Base-by-base conservation (phyloP, 2,329 filamentous ascomycete genomes). In the Curvularia eragrostidis region DNA sequence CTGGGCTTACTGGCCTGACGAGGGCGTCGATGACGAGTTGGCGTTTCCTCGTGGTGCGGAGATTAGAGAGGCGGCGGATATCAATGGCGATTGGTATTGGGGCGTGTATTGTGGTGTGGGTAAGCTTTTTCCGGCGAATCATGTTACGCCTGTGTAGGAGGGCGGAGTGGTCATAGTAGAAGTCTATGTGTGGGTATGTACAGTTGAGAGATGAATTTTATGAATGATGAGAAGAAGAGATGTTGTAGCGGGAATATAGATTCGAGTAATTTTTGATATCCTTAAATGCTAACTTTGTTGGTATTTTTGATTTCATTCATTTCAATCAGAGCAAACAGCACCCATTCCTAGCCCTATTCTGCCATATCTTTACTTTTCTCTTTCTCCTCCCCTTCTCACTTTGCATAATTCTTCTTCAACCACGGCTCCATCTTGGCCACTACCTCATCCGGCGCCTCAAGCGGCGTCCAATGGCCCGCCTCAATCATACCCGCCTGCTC, bases 61-160 rank as follows among this genome's bases (percentile, higher is more conserved):
- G 75, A 85, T 98, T 13, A 83, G 84, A 6, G 94, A 98, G 79
- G 87, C 90, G 36, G 89, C 94, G 73, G 90, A 95, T 75, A 87
- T 96, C 47, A 97, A 97, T 74, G 91, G 89, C 18, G 93, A 97
- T 74, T 98, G 93, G 93, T 93, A 85, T 70, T 90, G 89, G 79
- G 94, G 94, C 0, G 87, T 87, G 26, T 97, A 96, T 80, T 93
- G 92, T 78, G 93, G 92, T 0, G 80, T 79, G 23, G 88, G 86
- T 66, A 93, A 92, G 0, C 69, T 97, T 63, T 96, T 97, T 72
- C 93, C 93, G 4, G 88, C 88, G 6, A 85, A 86, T 7, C 94
- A 94, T 81, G 90, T 68, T 7, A 49, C 58, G n/a, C 28, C 53
- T 12, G 21, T 61, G 12, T 68, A 47, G 18, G 2, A 21, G 3